Conservation (phyloP, 306 rosid species). For the Dryas octopetala region DNA sequence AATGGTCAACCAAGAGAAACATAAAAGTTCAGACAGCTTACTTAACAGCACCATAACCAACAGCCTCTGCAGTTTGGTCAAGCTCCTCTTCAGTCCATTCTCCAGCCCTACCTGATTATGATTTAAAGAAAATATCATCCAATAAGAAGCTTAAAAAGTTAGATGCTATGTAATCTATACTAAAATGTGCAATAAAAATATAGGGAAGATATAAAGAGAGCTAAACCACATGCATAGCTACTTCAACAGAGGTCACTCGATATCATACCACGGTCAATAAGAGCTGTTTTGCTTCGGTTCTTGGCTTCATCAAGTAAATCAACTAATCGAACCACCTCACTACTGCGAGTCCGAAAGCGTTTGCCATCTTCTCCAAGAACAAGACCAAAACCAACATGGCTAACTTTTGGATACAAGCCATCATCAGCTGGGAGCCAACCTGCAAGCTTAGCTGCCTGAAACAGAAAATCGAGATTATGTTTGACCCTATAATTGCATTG, state of each 20-base stretch:
- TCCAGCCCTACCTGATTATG: constrained; percentile 50
- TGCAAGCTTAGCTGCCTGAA: constrained; percentile 85
- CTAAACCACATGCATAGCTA: background rate
- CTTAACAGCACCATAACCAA: constrained; percentile 97
- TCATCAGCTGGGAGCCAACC: constrained; percentile 82
- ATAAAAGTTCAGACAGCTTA: constrained; percentile 44
- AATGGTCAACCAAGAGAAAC: constrained; percentile 3
- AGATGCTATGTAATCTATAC: background rate
- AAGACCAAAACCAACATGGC: constrained; percentile 94
- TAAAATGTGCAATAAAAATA: background rate
- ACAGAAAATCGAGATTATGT: constrained; percentile 25
- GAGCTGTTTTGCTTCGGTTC: constrained; percentile 73
- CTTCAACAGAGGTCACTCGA: constrained; percentile 5
- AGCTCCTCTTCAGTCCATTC: constrained; percentile 80
- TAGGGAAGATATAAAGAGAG: background rate
- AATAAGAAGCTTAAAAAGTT: constrained; percentile 26
- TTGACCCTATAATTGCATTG: constrained; percentile 18
- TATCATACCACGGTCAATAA: constrained; percentile 78
- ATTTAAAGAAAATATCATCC: background rate
- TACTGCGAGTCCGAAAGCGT: constrained; percentile 80
- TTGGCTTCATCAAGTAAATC: constrained; percentile 99
- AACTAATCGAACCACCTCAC: constrained; percentile 84
- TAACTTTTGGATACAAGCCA: constrained; percentile 57
- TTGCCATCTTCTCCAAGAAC: constrained; percentile 97
- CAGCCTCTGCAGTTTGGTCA: constrained; percentile 69